phyloP scores from a whole-genome alignment of 805 yeast species.

The Candida saitoana region DNA sequence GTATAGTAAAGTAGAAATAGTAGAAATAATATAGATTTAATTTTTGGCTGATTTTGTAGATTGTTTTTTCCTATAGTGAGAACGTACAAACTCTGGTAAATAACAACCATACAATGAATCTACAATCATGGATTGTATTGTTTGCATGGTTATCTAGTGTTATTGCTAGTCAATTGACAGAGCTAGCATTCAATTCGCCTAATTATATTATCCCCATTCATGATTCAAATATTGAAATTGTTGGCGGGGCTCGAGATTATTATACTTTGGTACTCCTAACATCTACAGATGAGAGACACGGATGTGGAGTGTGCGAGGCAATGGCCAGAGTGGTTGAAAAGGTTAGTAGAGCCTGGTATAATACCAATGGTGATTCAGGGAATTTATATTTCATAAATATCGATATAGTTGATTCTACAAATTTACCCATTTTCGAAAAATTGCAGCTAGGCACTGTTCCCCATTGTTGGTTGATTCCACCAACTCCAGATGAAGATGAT shows the following conservation, averaged over 20 bases:
- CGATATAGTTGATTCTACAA: conserved; percentile 44
- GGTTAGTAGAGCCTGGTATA: conserved; percentile 42
- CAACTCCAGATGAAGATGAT: conserved; percentile 20
- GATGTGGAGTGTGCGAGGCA: conserved; percentile 46
- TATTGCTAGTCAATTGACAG: conserved; percentile 5
- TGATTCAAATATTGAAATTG: conserved; percentile 36
- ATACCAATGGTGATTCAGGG: conserved; percentile 39
- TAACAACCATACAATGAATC: neutral
- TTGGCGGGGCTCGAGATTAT: conserved; percentile 50
- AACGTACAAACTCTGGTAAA: no score
- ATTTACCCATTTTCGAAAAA: conserved; percentile 36
- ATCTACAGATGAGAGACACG: conserved; percentile 38
- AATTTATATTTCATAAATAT: conserved; percentile 45
- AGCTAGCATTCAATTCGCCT: conserved; percentile 8
- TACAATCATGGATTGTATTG: neutral
- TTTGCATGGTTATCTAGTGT: neutral
- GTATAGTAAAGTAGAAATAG: neutral
- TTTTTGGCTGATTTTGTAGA: no score
- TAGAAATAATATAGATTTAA: neutral
- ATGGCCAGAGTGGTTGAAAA: conserved; percentile 38
- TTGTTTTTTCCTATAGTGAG: no score
- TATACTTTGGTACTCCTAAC: conserved; percentile 52
- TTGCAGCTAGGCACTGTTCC: conserved; percentile 53
- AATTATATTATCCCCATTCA: conserved; percentile 41
- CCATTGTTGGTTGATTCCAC: conserved; percentile 65